A percentile compares a stretch with the other conserved stretches of the same genome.
Conservation (phyloP, 2,329 filamentous ascomycete genomes). For the Phaeosphaeriaceae sp. region DNA sequence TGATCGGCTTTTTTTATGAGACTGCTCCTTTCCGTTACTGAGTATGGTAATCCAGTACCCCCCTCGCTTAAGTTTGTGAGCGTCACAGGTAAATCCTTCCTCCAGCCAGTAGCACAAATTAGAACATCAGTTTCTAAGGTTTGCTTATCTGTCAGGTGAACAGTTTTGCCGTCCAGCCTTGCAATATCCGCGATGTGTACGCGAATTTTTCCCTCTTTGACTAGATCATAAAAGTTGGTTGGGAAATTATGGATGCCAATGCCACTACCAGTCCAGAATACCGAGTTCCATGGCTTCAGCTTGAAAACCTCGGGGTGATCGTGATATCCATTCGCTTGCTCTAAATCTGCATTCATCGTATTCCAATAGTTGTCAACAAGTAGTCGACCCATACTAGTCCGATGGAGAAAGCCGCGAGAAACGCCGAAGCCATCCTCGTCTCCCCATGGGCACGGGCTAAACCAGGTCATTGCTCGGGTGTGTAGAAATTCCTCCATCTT, state of each 20-base stretch:
- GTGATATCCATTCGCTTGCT: slow-evolving; percentile 48
- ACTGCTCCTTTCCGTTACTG: neutral
- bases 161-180: slow-evolving; percentile 50
- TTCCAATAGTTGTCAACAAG: slow-evolving; percentile 62
- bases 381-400: slow-evolving; percentile 59
- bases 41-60: neutral
- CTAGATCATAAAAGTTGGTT: slow-evolving; percentile 60
- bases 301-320: slow-evolving; percentile 40
- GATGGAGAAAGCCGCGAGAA: slow-evolving; percentile 62
- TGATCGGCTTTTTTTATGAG: slow-evolving; percentile 49
- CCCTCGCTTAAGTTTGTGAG: neutral
- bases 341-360: slow-evolving; percentile 51
- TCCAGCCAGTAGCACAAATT: slow-evolving; percentile 62
- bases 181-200: slow-evolving; percentile 61
- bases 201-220: slow-evolving; percentile 58
- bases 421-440: slow-evolving; percentile 56
- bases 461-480: slow-evolving; percentile 69
- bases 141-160: slow-evolving; percentile 56
- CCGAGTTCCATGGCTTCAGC: slow-evolving; percentile 42
- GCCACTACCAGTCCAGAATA: slow-evolving; percentile 59
- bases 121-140: slow-evolving; percentile 55
- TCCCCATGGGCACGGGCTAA: slow-evolving; percentile 74
- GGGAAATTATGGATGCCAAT: slow-evolving; percentile 65
- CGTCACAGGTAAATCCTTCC: slow-evolving; percentile 28
- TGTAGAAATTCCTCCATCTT: neutral